Evolutionary conservation across 2,329 filamentous ascomycete genomes (phyloP), one percentile per base, ranked within the genome.

Genomic region (Gliomastix tumulicola): DNA sequence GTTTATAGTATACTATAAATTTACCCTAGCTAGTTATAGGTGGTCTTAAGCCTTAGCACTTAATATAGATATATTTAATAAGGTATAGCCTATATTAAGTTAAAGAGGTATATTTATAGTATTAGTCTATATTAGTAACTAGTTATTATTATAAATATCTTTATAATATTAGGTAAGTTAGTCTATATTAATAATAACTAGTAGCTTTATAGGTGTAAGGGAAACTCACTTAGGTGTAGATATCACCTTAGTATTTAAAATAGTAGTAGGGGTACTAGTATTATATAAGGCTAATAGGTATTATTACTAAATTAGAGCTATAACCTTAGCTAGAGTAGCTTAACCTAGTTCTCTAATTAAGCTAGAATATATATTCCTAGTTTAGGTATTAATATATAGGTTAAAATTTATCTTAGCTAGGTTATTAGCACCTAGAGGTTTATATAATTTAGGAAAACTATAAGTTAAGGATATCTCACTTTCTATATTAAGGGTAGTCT

Each of bases 11-110:
- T n/a, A n/a, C n/a, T n/a, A n/a, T n/a, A n/a, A n/a, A n/a, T n/a
- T n/a, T n/a, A n/a, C n/a, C n/a, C n/a, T n/a, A n/a, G n/a, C n/a
- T n/a, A 17, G 9, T 18, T 30, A 30, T 15, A 32, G 11, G 7
- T 15, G 21, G n/a, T 9, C 16, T 23, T 17, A 23, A 23, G 8
- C 3, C 8, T 22, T 15, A 22, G 11, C 13, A 17, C 20, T 6
- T 35, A 23, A 13, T 17, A 22, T 35, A 35, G 12, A 23, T 23
- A 13, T 5, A 23, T n/a, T n/a, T 20, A 34, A 34, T 34, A 34
- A 6, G 13, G 21, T 6, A 4, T 36, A 17, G 18, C 18, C 10
- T 17, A 28, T 28, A 18, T 21, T 18, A 30, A 30, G 4, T n/a
- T 15, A 18, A 25, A n/a, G 4, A 15, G 17, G 11, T 32, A 32